Conservation (phyloP, 2,329 filamentous ascomycete species). For the Leptographium wingfieldii region DNA sequence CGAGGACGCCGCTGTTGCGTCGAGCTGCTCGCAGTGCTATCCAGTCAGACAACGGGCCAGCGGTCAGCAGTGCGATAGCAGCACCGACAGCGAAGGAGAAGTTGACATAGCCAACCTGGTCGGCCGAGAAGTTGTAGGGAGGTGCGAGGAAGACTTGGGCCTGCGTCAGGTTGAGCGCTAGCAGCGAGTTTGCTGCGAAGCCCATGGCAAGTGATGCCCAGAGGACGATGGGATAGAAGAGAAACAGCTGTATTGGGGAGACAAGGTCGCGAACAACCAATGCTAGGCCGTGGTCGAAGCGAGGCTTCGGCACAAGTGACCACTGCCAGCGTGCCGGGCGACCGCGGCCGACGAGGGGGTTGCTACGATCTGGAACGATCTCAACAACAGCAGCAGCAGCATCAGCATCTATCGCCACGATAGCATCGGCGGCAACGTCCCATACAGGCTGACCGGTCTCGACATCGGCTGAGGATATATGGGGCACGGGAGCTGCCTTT, state of each 20-base stretch:
- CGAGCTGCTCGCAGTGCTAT: slow-evolving; percentile 23
- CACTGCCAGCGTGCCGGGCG: slow-evolving; percentile 15
- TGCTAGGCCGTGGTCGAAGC: slow-evolving; percentile 13
- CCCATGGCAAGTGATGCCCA: slow-evolving; percentile 18
- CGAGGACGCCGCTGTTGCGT: slow-evolving; percentile 28
- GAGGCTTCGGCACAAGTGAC: slow-evolving; percentile 13
- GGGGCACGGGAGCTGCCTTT: background rate
- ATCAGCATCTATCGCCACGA: background rate
- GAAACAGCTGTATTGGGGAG: slow-evolving; percentile 16
- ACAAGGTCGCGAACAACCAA: slow-evolving; percentile 17
- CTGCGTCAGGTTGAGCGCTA: slow-evolving; percentile 38
- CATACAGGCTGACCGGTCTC: background rate
- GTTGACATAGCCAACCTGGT: slow-evolving; percentile 34
- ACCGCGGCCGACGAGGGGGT: slow-evolving; percentile 6
- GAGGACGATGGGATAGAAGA: slow-evolving; percentile 18
- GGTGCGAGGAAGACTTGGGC: slow-evolving; percentile 30
- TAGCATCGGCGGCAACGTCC: background rate
- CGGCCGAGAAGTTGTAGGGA: slow-evolving; percentile 30
- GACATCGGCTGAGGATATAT: background rate
- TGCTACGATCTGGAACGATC: background rate
- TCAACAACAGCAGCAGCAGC: background rate
- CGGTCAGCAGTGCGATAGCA: slow-evolving; percentile 26
- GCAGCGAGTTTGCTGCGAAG: slow-evolving; percentile 22
- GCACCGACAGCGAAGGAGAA: slow-evolving; percentile 30
- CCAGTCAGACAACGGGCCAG: slow-evolving; percentile 31